Conservation (phyloP, 2,329 filamentous ascomycete species). For the Thielaviopsis euricoi region DNA sequence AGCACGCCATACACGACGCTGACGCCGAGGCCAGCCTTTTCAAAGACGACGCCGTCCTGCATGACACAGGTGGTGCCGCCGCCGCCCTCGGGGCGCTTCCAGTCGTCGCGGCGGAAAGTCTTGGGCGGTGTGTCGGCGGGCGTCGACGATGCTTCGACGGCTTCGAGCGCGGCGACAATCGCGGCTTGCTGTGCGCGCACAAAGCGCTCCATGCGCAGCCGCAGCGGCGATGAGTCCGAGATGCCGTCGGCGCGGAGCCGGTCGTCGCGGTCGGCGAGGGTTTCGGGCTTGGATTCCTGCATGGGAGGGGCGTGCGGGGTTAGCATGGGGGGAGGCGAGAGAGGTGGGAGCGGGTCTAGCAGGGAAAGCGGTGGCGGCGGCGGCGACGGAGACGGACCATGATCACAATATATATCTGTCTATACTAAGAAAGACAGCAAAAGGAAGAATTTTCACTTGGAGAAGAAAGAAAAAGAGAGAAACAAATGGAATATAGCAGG, state of each 20-base stretch:
- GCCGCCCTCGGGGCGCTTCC: conserved; percentile 74
- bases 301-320: neutral
- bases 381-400: too few species aligned
- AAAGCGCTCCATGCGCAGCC: conserved; percentile 90
- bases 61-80: conserved; percentile 90
- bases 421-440: too few species aligned
- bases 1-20: conserved; percentile 88
- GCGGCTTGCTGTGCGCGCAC: conserved; percentile 84
- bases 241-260: conserved; percentile 53
- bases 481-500: too few species aligned
- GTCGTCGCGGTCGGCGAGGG: conserved; percentile 50
- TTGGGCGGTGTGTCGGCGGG: conserved; percentile 18
- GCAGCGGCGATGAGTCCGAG: conserved; percentile 73
- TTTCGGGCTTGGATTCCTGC: conserved; percentile 2
- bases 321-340: neutral
- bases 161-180: conserved; percentile 70
- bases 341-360: too few species aligned
- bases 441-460: too few species aligned
- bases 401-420: too few species aligned
- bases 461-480: too few species aligned
- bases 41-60: conserved; percentile 91
- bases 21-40: conserved; percentile 92
- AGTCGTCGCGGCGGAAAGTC: conserved; percentile 69
- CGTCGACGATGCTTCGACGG: conserved; percentile 39
- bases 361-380: too few species aligned